phyloP scores from a whole-genome alignment of 345 rosid species.

The Eutrema japonicum region DNA sequence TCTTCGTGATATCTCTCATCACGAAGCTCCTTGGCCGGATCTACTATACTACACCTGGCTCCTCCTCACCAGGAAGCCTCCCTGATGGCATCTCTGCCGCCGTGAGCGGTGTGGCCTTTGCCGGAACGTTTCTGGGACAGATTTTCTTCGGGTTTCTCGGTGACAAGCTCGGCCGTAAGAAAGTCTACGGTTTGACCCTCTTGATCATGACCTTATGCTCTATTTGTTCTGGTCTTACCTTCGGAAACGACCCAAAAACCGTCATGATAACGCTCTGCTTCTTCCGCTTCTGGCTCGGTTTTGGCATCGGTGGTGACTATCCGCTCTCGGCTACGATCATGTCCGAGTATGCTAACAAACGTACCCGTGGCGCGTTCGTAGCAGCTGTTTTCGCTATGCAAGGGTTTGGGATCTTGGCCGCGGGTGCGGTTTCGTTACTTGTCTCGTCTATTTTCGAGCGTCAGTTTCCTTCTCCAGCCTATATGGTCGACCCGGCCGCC shows the following conservation, averaged over 20 bases:
- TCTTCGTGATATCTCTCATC: slow-evolving; percentile 73
- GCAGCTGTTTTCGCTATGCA: slow-evolving; percentile 86
- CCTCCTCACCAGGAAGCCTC: slow-evolving; percentile 56
- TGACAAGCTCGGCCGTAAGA: slow-evolving; percentile 76
- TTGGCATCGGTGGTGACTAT: slow-evolving; percentile 85
- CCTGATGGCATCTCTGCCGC: slow-evolving; percentile 65
- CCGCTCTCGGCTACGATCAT: slow-evolving; percentile 89
- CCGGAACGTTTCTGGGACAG: no score
- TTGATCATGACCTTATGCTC: slow-evolving; percentile 68
- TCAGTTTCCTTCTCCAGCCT: no score
- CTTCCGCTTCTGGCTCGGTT: slow-evolving; percentile 88
- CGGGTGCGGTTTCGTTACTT: slow-evolving; percentile 56
- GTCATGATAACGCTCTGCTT: slow-evolving; percentile 74
- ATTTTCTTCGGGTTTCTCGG: slow-evolving; percentile 54
- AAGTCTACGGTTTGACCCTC: slow-evolving; percentile 68
- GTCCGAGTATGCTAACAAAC: slow-evolving; percentile 83
- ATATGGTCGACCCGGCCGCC: no score
- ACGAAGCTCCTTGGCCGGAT: slow-evolving; percentile 77
- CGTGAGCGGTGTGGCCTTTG: slow-evolving; percentile 26
- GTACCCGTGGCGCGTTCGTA: slow-evolving; percentile 74
- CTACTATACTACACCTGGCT: slow-evolving; percentile 58
- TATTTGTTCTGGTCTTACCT: slow-evolving; percentile 66
- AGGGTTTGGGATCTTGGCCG: slow-evolving; percentile 73
- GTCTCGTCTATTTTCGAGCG: no score
- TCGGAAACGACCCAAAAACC: slow-evolving; percentile 44